Percentiles rank a stretch among this genome's conserved stretches.
Conservation (phyloP, 108 stramenopile species). For the Cyclostephanos tholiformis region DNA sequence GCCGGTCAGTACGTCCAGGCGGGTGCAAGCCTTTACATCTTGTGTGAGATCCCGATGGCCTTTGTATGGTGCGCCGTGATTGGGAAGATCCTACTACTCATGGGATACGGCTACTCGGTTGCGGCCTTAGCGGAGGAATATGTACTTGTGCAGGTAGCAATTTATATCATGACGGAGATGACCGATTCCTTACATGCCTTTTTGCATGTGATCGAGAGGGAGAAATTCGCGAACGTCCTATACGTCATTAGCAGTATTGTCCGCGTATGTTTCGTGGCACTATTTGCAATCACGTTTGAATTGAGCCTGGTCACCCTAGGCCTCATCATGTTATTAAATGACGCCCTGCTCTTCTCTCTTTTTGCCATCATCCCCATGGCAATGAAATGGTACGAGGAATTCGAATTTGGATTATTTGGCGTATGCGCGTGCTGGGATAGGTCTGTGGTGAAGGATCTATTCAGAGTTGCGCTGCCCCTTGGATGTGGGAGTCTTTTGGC, state of each 20-base stretch:
- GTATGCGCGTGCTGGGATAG: conserved; percentile 19
- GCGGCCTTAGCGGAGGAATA: conserved; percentile 18
- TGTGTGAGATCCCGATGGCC: conserved; percentile 22
- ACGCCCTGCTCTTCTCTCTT: conserved; percentile 11
- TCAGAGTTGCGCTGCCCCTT: conserved; percentile 50
- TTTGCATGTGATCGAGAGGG: conserved; percentile 3
- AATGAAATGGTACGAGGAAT: conserved; percentile 7
- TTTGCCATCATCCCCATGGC: neutral
- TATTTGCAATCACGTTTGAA: conserved; percentile 2
- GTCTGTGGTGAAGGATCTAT: conserved; percentile 39
- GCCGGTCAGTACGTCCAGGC: conserved; percentile 31
- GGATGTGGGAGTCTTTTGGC: conserved; percentile 57
- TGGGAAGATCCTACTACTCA: conserved; percentile 20
- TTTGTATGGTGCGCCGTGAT: conserved; percentile 29
- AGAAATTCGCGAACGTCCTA: conserved; percentile 1
- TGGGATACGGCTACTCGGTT: conserved; percentile 31
- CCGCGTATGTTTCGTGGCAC: neutral
- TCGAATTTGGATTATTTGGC: conserved; percentile 13
- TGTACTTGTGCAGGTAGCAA: conserved; percentile 20
- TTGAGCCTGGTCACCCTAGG: conserved; percentile 16
- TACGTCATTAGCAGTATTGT: neutral
- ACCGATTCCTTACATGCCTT: neutral
- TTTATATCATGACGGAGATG: conserved; percentile 9
- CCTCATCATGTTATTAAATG: neutral
- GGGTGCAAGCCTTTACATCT: conserved; percentile 6